Conservation (phyloP, 2,329 filamentous ascomycete species). For the Exophiala aquamarina region DNA sequence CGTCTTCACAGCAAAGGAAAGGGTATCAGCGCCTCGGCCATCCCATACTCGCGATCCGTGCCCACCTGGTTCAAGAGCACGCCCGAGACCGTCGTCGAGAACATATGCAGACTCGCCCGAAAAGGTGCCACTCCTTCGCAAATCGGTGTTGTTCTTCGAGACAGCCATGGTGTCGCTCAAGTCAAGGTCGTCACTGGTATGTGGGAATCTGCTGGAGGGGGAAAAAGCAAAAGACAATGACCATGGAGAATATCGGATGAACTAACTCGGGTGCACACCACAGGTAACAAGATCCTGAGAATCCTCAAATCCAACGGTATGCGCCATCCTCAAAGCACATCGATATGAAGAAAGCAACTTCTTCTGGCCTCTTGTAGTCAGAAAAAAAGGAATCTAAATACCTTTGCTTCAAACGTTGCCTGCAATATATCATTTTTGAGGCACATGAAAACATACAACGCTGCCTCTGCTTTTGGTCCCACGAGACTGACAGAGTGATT, state of each 20-base stretch:
- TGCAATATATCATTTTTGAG: too few relatives aligned
- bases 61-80: constrained; percentile 99
- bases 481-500: constrained; percentile 88
- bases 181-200: constrained; percentile 96
- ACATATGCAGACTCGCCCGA: constrained; percentile 98
- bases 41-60: constrained; percentile 92
- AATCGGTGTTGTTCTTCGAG: constrained; percentile 98
- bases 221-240: background rate
- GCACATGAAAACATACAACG: constrained; percentile 14
- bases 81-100: constrained; percentile 96
- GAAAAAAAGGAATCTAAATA: too few relatives aligned
- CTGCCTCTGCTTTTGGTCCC: constrained; percentile 85
- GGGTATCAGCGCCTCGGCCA: constrained; percentile 93
- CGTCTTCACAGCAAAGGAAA: constrained; percentile 99
- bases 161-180: constrained; percentile 96
- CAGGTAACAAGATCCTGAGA: constrained; percentile 99
- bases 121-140: constrained; percentile 98
- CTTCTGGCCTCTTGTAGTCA: too few relatives aligned
- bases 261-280: constrained; percentile 5
- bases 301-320: constrained; percentile 98
- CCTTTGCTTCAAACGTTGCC: too few relatives aligned
- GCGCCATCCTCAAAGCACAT: constrained; percentile 44
- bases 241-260: too few relatives aligned
- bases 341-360: constrained; percentile 27
- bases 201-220: constrained; percentile 31